These are phyloP conservation scores for Lippia alba DNA, from an alignment of 305 asterid genomes.

Conservation along the genomic window DNA sequence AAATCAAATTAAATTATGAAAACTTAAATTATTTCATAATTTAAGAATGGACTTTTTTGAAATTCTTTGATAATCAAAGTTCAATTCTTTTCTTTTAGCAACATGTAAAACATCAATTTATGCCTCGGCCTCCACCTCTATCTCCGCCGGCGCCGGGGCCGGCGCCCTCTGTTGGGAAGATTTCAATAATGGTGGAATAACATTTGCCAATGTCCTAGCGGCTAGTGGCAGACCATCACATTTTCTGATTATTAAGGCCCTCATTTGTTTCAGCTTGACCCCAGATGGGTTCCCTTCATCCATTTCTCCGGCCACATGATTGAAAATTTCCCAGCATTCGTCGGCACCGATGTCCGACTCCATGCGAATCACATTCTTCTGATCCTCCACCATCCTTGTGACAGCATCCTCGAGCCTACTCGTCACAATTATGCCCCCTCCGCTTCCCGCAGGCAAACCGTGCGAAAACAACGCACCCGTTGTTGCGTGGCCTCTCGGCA, in stretches of 20 bases:
- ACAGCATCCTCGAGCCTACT: constrained; percentile 14
- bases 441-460: constrained; percentile 8
- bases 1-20: too few relatives aligned
- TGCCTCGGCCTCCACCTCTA: too few relatives aligned
- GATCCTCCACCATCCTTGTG: neutral
- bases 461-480: neutral
- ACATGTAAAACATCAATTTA: too few relatives aligned
- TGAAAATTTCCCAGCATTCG: constrained; percentile 10
- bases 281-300: neutral
- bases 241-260: neutral
- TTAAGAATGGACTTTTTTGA: too few relatives aligned
- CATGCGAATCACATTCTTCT: neutral
- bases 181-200: neutral
- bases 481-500: neutral
- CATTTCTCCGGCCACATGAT: neutral
- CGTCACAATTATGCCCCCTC: constrained; percentile 27
- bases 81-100: too few relatives aligned
- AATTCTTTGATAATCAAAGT: too few relatives aligned
- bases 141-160: too few relatives aligned
- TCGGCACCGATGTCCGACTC: neutral
- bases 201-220: constrained; percentile 5
- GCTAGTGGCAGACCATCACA: constrained; percentile 23
- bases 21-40: too few relatives aligned
- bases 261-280: neutral
- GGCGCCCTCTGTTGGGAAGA: too few relatives aligned